phyloP scores from a whole-genome alignment of 495 filamentous ascomycete genomes.

The Penicillium angulare region DNA sequence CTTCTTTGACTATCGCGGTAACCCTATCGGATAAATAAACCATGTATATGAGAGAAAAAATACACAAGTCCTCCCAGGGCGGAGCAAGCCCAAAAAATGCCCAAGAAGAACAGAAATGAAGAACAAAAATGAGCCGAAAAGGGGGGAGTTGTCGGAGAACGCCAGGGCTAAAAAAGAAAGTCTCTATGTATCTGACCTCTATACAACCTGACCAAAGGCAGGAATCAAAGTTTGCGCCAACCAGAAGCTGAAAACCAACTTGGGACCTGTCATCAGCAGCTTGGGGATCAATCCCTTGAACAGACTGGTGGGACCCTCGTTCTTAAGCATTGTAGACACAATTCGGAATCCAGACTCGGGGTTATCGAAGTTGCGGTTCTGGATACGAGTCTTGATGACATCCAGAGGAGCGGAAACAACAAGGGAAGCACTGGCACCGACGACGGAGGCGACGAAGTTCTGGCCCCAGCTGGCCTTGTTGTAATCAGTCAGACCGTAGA shows the following conservation, averaged over 20 bases:
- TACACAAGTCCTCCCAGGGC: slow-evolving; percentile 14
- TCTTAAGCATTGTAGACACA: slow-evolving; percentile 80
- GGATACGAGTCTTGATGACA: slow-evolving; percentile 98
- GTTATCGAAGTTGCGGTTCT: slow-evolving; percentile 98
- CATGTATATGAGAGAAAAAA: slow-evolving; percentile 21
- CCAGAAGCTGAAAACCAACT: slow-evolving; percentile 99
- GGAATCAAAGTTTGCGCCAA: slow-evolving; percentile 91
- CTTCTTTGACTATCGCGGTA: slow-evolving; percentile 10
- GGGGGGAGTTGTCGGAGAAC: slow-evolving; percentile 18
- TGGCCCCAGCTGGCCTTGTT: slow-evolving; percentile 91
- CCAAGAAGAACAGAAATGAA: slow-evolving; percentile 6
- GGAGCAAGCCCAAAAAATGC: slow-evolving; percentile 10
- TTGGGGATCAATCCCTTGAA: slow-evolving; percentile 98
- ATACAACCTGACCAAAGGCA: slow-evolving; percentile 61
- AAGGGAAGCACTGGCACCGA: slow-evolving; percentile 87
- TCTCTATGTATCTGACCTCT: slow-evolving; percentile 21
- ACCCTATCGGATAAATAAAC: slow-evolving; percentile 17
- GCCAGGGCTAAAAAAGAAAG: slow-evolving; percentile 20
- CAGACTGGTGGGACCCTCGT: slow-evolving; percentile 83
- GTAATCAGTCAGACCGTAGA: slow-evolving; percentile 85
- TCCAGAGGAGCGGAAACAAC: slow-evolving; percentile 94
- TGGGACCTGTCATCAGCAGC: slow-evolving; percentile 97
- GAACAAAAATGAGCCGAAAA: slow-evolving; percentile 6
- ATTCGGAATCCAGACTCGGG: slow-evolving; percentile 92
- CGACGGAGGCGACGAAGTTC: slow-evolving; percentile 96